phyloP scores from a whole-genome alignment of 1,139 yeast genomes.

The Citeromyces siamensis region DNA sequence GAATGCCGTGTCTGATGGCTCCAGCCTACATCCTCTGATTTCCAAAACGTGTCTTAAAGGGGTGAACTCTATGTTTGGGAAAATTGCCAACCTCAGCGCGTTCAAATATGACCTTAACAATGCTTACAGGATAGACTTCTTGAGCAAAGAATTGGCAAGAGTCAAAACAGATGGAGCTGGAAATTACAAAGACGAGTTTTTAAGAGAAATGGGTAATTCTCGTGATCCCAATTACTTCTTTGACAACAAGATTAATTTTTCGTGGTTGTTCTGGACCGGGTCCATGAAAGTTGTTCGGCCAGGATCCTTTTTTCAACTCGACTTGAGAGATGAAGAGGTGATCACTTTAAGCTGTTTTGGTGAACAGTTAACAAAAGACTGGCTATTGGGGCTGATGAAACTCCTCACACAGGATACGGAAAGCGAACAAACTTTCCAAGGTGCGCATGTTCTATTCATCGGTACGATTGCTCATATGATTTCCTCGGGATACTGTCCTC shows the following conservation, averaged over 20 bases:
- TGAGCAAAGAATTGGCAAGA: constrained; percentile 24
- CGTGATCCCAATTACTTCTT: constrained; percentile 38
- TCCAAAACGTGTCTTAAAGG: constrained; percentile 57
- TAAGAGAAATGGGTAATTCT: constrained; percentile 38
- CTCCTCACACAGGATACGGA: constrained; percentile 58
- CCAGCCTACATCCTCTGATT: constrained; percentile 64
- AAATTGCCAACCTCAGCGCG: constrained; percentile 38
- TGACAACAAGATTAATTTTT: constrained; percentile 43
- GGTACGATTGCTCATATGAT: constrained; percentile 31
- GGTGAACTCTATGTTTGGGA: constrained; percentile 40
- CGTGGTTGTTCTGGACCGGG: constrained; percentile 78
- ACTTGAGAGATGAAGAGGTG: constrained; percentile 26
- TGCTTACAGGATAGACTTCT: constrained; percentile 28
- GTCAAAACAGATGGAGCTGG: constrained; percentile 28
- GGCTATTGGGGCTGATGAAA: constrained; percentile 43
- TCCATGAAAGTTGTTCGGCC: constrained; percentile 33
- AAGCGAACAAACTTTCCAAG: constrained; percentile 45
- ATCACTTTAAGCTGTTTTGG: constrained; percentile 33
- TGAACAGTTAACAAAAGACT: constrained; percentile 31
- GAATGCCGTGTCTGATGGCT: constrained; percentile 17
- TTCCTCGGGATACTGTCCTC: constrained; percentile 27
- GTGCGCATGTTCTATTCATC: constrained; percentile 44
- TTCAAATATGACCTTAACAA: constrained; percentile 37
- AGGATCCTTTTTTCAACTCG: constrained; percentile 17
- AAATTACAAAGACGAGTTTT: constrained; percentile 27